Evolutionary conservation across 1,139 yeast genomes (phyloP), one percentile per base, ranked within the genome.

Genomic region (Lodderomyces parapsilosis): DNA sequence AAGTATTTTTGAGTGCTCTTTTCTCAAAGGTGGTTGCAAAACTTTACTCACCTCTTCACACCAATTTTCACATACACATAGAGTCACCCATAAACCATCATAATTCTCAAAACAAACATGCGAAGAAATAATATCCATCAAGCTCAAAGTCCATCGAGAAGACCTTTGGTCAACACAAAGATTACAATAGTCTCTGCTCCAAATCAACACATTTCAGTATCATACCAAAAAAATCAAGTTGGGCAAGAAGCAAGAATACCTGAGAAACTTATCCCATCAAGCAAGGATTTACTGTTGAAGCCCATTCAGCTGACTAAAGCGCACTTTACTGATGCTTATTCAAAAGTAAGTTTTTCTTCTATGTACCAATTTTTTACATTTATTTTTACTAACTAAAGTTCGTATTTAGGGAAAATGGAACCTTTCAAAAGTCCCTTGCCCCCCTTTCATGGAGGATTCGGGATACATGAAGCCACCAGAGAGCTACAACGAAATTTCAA

Each of bases 391-490:
- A 30, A 30, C 33, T 4, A 10, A 5, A 3, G 10, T 24, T 8
- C 23, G 23, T 9, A 14, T 4, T 5, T 36, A 71, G 64, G 84
- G 86, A 1, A 73, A 71, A 50, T 67, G 75, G 74, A 81, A 83
- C 49, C 59, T 84, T 14, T 79, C 86, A 1, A 64, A 64, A 10
- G 74, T 82, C 1, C 72, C 76, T 1, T 67, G 80, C 43, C 93
- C 91, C 0, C 60, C 72, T 0, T 77, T 83, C 50, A 68, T 78
- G 47, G 58, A 64, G 14, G 66, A 66, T 9, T 60, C 60, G 9
- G 79, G 80, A 1, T 66, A 80, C 43, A 68, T 84, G 68, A 71
- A 71, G 34, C 81, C 90, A 0, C 93, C 93, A 0, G 78, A 71
- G 31, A 63, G 75, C 39, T 76, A 71, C 51, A 59, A 68, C 37